Evolutionary conservation across 306 rosid species (phyloP).

Genomic region (Sophora flavescens): DNA sequence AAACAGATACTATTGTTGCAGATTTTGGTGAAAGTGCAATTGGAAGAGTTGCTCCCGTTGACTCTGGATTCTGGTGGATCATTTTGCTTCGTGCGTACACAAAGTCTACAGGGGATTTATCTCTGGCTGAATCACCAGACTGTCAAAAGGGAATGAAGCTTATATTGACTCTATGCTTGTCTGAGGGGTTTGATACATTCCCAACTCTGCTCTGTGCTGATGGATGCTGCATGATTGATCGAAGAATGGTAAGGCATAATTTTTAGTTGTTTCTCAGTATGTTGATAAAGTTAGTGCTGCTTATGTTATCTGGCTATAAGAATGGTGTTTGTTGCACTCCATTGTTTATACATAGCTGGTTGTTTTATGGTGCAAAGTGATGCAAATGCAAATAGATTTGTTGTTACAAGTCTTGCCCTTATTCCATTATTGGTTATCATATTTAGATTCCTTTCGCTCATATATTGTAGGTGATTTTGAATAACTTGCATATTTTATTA

Average conservation of each 20-base stretch:
- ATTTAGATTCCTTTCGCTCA: constrained; percentile 13
- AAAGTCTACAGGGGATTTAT: constrained; percentile 85
- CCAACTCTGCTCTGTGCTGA: constrained; percentile 96
- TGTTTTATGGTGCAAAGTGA: not conserved
- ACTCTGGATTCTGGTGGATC: constrained; percentile 99
- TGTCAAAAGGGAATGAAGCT: constrained; percentile 96
- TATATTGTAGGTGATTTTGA: constrained; percentile 16
- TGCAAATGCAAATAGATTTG: constrained; percentile 30
- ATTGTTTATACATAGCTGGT: constrained; percentile 11
- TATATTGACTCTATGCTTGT: constrained; percentile 82
- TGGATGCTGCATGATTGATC: constrained; percentile 91
- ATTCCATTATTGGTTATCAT: constrained; percentile 25
- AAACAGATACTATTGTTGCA: constrained; percentile 80
- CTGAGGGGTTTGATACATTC: constrained; percentile 93
- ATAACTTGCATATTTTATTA: constrained; percentile 19
- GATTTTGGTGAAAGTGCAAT: constrained; percentile 97
- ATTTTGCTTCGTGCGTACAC: constrained; percentile 92
- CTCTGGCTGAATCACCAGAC: constrained; percentile 74
- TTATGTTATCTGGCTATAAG: constrained; percentile 23
- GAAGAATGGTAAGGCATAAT: constrained; percentile 79
- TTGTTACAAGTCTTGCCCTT: constrained; percentile 20
- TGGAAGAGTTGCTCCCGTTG: constrained; percentile 97
- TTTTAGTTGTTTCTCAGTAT: constrained; percentile 29
- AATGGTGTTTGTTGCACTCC: constrained; percentile 26
- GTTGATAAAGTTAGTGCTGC: constrained; percentile 20